phyloP scores from a whole-genome alignment of 1,284 basidiomycete species.

The Athelia sp. region DNA sequence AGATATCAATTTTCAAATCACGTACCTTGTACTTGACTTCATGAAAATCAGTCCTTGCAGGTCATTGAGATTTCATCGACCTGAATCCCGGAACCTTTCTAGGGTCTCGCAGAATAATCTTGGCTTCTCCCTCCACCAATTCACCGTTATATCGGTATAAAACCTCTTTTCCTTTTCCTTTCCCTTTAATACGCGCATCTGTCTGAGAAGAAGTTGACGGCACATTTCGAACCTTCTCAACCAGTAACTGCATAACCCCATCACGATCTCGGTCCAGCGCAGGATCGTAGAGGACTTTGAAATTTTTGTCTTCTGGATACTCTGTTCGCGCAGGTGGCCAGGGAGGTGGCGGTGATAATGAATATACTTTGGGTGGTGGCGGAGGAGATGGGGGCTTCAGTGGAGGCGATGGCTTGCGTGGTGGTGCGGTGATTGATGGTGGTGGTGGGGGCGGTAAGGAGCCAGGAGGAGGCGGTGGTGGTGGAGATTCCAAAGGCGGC shows the following conservation, averaged over 20 bases:
- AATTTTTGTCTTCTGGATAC: constrained; percentile 43
- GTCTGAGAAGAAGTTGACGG: constrained; percentile 26
- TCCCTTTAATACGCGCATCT: constrained; percentile 50
- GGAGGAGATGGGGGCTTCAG: constrained; percentile 14
- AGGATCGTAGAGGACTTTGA: constrained; percentile 63
- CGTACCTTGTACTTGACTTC: constrained; percentile 60
- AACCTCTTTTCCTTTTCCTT: constrained; percentile 58
- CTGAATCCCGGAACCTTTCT: constrained; percentile 39
- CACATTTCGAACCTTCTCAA: constrained; percentile 44
- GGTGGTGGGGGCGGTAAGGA: constrained; percentile 12
- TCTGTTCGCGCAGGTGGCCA: constrained; percentile 42
- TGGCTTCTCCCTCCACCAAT: constrained; percentile 41
- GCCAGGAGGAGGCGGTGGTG: constrained; percentile 12
- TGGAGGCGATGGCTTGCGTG: constrained; percentile 18
- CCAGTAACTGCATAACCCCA: constrained; percentile 40
- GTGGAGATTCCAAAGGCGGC: constrained; percentile 6
- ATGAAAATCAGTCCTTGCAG: constrained; percentile 39
- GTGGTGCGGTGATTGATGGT: constrained; percentile 20
- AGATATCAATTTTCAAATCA: constrained; percentile 10
- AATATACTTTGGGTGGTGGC: constrained; percentile 26
- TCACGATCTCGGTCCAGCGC: constrained; percentile 42
- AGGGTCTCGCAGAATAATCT: constrained; percentile 49
- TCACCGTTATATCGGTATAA: constrained; percentile 55
- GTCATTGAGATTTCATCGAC: constrained; percentile 27
- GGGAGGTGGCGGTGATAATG: constrained; percentile 32